Percentiles rank a stretch among this genome's conserved stretches.
These are phyloP conservation scores for Candida wancherniae DNA, from an alignment of 805 yeast genomes.

Conservation along the genomic window DNA sequence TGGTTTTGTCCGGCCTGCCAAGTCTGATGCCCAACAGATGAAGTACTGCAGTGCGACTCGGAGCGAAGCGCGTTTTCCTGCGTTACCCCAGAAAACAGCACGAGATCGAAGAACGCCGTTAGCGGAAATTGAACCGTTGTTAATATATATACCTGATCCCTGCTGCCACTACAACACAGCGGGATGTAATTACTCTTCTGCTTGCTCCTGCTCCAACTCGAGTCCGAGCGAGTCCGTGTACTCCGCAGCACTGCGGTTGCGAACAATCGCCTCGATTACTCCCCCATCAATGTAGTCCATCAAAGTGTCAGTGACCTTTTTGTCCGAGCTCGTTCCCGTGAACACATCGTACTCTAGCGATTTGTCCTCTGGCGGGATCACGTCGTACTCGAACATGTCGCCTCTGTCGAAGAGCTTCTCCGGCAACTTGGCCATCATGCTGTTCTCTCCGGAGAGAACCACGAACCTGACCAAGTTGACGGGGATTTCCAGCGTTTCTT, in stretches of 20 bases:
- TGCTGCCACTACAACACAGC: too few relatives aligned
- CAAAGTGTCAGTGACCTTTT: slow-evolving; percentile 26
- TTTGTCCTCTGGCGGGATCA: slow-evolving; percentile 54
- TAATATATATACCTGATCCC: too few relatives aligned
- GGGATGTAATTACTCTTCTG: too few relatives aligned
- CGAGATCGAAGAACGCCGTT: too few relatives aligned
- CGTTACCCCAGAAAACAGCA: too few relatives aligned
- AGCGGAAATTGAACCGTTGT: too few relatives aligned
- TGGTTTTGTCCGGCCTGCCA: too few relatives aligned
- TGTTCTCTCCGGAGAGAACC: slow-evolving; percentile 64
- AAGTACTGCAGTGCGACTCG: too few relatives aligned
- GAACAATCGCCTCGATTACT: slow-evolving; percentile 40
- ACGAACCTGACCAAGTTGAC: slow-evolving; percentile 62
- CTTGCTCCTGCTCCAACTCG: slow-evolving; percentile 1
- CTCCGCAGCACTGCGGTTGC: slow-evolving; percentile 26
- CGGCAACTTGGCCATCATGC: slow-evolving; percentile 69
- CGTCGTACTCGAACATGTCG: slow-evolving; percentile 66
- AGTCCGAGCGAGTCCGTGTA: slow-evolving; percentile 12
- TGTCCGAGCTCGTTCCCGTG: slow-evolving; percentile 20
- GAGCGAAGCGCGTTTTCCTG: too few relatives aligned
- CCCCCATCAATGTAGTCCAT: slow-evolving; percentile 45
- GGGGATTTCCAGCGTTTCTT: slow-evolving; percentile 40
- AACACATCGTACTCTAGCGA: slow-evolving; percentile 35
- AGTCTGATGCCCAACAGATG: too few relatives aligned
- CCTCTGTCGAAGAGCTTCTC: slow-evolving; percentile 53